Conservation (phyloP, 2,329 filamentous ascomycete species). For the Verruconis gallopava region DNA sequence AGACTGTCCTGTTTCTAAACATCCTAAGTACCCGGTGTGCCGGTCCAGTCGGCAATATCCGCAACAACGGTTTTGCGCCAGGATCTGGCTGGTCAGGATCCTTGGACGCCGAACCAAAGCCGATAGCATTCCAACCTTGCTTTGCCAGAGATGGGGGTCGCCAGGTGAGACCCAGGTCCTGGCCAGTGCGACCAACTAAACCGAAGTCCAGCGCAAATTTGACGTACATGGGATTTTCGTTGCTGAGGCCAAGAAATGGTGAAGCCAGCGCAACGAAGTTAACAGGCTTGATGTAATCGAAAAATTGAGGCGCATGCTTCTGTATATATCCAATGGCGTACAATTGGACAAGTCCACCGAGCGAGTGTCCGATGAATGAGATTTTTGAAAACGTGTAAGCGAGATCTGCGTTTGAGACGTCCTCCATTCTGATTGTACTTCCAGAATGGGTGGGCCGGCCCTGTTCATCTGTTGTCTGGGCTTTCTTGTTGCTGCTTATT, state of each 20-base stretch:
- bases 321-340: slow-evolving; percentile 95
- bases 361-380: slow-evolving; percentile 84
- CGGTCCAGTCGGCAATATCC: slow-evolving; percentile 82
- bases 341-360: slow-evolving; percentile 80
- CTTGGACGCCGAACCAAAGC: slow-evolving; percentile 55
- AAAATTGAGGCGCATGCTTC: slow-evolving; percentile 87
- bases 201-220: slow-evolving; percentile 96
- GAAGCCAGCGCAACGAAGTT: slow-evolving; percentile 86
- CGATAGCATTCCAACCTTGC: slow-evolving; percentile 79
- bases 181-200: slow-evolving; percentile 85
- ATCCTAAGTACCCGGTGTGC: slow-evolving; percentile 76
- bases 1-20: slow-evolving; percentile 82
- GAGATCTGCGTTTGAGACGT: slow-evolving; percentile 32
- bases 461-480: slow-evolving; percentile 1
- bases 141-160: slow-evolving; percentile 72
- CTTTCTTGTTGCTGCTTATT: slow-evolving; percentile 30
- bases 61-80: slow-evolving; percentile 74
- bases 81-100: slow-evolving; percentile 51
- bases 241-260: slow-evolving; percentile 81
- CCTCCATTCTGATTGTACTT: slow-evolving; percentile 43
- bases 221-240: slow-evolving; percentile 95
- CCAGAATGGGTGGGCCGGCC: slow-evolving; percentile 44
- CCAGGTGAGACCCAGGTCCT: slow-evolving; percentile 92
- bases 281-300: slow-evolving; percentile 69
- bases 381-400: slow-evolving; percentile 85